Evolutionary conservation across 2,329 filamentous ascomycete species (phyloP), one percentile per base, ranked within the genome.

Genomic region (Aspergillus sp.): DNA sequence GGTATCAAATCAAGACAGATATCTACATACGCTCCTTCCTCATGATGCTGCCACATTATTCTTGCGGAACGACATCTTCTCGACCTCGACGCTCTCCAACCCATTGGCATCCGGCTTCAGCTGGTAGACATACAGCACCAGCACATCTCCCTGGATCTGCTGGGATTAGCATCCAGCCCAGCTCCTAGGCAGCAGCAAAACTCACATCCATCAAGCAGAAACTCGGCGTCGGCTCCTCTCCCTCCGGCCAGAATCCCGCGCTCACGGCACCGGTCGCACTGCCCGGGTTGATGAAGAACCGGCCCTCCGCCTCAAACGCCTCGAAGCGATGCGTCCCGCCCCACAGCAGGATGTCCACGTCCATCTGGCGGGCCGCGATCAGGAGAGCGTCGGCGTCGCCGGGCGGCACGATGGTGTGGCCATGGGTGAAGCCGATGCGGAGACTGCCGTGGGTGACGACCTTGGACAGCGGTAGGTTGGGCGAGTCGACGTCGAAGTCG

Each of bases 201-300:
- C 86, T 68, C 61, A 95, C 88, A 73, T 96, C 89, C 89, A 96
- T 95, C 59, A 96, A 65, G 54, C 91, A 94, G 62, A 96, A 95
- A 57, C 86, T 94, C 15, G 89, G 89, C 35, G 79, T 80, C 15
- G 82, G 82, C 34, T 89, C 82, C 53, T 83, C 73, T 19, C 64
- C 70, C 26, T 70, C 68, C 2, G 65, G 55, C 66, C 71, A 74
- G 63, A 70, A 76, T 10, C 68, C 68, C 8, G 71, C 74, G 37
- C 68, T 75, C 59, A 78, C 71, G 2, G 78, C 78, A 1, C 78
- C 78, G 3, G 78, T 82, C 2, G 76, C 78, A 54, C 73, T 78
- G 16, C 78, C 78, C 1, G 78, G 78, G 46, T 81, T 82, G 32
- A 82, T 69, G 52, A 82, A 82, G 62, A 82, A 82, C 48, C 79